These are phyloP conservation scores for Fusarium chuoi DNA, from an alignment of 2,329 filamentous ascomycete species.

Conservation along the genomic window DNA sequence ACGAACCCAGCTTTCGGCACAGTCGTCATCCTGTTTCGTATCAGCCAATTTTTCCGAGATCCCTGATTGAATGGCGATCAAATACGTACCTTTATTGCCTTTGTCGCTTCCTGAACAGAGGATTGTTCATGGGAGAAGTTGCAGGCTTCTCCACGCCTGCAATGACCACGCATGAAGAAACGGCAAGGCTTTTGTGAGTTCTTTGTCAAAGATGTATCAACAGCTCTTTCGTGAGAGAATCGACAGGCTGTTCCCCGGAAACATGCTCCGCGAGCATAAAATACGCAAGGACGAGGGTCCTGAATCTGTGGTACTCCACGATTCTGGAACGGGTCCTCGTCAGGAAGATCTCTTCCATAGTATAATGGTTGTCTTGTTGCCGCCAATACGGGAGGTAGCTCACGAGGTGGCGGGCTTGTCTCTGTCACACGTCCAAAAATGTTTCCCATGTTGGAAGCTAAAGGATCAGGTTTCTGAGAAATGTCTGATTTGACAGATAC, in stretches of 20 bases:
- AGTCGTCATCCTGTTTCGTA: neutral
- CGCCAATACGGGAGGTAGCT: neutral
- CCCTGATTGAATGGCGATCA: neutral
- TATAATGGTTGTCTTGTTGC: neutral
- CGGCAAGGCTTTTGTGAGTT: neutral
- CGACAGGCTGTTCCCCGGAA: neutral
- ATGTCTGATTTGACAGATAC: neutral
- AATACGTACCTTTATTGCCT: neutral
- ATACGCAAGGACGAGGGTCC: neutral
- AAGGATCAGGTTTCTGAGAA: neutral
- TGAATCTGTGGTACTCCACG: neutral
- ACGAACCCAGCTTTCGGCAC: neutral
- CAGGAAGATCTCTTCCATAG: neutral
- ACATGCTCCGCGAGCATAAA: neutral
- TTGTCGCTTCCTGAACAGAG: neutral
- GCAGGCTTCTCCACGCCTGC: neutral
- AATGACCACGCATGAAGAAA: neutral
- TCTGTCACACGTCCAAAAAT: neutral
- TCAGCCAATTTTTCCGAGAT: neutral
- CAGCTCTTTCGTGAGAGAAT: neutral
- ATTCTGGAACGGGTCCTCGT: neutral
- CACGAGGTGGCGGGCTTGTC: neutral
- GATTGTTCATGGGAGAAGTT: neutral
- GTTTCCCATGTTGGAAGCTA: neutral
- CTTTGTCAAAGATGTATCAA: neutral